Evolutionary conservation across 116 monocot genomes (phyloP).

Genomic region (Cymodocea nodosa): DNA sequence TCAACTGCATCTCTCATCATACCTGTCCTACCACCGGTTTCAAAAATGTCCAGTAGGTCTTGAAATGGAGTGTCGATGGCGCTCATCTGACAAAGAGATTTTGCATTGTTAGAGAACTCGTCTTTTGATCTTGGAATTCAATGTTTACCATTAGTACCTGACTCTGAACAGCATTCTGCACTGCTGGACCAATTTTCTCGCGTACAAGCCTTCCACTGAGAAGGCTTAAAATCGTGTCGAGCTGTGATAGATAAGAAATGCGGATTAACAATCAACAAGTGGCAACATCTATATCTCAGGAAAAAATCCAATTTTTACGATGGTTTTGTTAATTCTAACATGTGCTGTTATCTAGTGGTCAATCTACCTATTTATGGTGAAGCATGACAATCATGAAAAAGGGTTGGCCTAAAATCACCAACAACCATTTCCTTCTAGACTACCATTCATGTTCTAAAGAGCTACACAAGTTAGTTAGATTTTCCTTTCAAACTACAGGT

Average conservation of each 20-base stretch:
- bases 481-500: too few species aligned
- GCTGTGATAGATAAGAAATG: slow-evolving; percentile 3
- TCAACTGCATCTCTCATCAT: slow-evolving; percentile 30
- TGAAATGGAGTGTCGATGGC: slow-evolving; percentile 32
- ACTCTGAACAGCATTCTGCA: slow-evolving; percentile 57
- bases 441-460: too few species aligned
- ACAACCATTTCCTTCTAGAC: too few species aligned
- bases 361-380: too few species aligned
- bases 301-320: too few species aligned
- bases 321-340: too few species aligned
- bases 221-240: slow-evolving; percentile 12
- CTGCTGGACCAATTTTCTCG: slow-evolving; percentile 21
- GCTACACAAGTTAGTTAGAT: too few species aligned
- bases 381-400: too few species aligned
- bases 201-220: slow-evolving; percentile 23
- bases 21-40: slow-evolving; percentile 37
- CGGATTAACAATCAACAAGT: too few species aligned
- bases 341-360: too few species aligned
- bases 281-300: too few species aligned
- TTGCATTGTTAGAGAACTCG: background rate
- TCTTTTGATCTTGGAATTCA: background rate
- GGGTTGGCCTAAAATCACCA: too few species aligned
- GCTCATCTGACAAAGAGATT: slow-evolving; percentile 29
- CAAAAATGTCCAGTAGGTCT: slow-evolving; percentile 41
- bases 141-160: slow-evolving; percentile 23